phyloP scores from a whole-genome alignment of 2,329 filamentous ascomycete species.

The Colletotrichum sp. region DNA sequence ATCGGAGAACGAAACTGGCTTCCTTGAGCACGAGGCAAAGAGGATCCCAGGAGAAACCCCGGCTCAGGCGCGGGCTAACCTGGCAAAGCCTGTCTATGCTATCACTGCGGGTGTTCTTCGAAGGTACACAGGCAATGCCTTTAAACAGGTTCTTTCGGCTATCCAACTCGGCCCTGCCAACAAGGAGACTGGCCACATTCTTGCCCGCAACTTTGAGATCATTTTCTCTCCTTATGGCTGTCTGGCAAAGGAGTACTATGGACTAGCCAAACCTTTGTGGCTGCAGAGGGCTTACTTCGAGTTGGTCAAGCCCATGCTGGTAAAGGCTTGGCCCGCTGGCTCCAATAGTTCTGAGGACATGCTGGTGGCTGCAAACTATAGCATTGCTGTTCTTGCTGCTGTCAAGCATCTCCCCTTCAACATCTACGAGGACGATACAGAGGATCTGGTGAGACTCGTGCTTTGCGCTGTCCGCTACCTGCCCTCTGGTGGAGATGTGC shows the following conservation, averaged over 20 bases:
- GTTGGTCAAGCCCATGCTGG: conserved; percentile 50
- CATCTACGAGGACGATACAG: conserved; percentile 58
- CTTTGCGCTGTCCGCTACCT: conserved; percentile 52
- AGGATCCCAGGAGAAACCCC: background rate
- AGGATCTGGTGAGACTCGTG: conserved; percentile 51
- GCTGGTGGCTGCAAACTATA: conserved; percentile 41
- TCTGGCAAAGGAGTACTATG: conserved; percentile 46
- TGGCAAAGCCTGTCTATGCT: conserved; percentile 32
- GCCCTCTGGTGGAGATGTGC: conserved; percentile 46
- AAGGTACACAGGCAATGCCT: conserved; percentile 39
- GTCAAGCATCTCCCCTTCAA: conserved; percentile 54
- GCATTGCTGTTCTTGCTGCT: conserved; percentile 53
- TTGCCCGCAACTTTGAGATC: conserved; percentile 47
- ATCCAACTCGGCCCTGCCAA: conserved; percentile 32
- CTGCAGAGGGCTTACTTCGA: conserved; percentile 55
- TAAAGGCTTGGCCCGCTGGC: conserved; percentile 42
- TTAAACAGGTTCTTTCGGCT: conserved; percentile 37
- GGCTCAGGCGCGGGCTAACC: background rate
- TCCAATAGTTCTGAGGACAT: conserved; percentile 29
- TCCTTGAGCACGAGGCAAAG: conserved; percentile 6
- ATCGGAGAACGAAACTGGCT: background rate
- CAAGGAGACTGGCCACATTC: conserved; percentile 37
- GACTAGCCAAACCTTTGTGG: conserved; percentile 48
- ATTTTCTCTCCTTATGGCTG: conserved; percentile 44
- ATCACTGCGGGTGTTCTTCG: conserved; percentile 43